Percentiles rank a stretch among this genome's conserved stretches.
These are phyloP conservation scores for Solanum dulcamara DNA, from an alignment of 257 asterid species.

Conservation along the genomic window DNA sequence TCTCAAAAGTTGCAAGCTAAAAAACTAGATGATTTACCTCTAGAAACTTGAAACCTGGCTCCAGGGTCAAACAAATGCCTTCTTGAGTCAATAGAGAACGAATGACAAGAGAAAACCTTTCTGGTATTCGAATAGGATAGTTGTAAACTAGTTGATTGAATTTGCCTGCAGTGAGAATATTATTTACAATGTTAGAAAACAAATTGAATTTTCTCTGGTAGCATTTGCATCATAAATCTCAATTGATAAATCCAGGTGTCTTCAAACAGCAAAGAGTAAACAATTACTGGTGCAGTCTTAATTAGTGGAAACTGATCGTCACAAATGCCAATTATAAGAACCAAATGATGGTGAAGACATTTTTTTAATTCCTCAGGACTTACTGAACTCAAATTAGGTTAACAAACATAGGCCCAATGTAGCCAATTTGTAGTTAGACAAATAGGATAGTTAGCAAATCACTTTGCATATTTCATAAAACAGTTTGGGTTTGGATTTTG, in stretches of 20 bases:
- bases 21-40: slow-evolving; percentile 48
- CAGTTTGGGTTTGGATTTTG: neutral
- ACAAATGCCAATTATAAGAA: neutral
- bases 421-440: neutral
- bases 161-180: slow-evolving; percentile 46
- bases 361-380: neutral
- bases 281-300: neutral
- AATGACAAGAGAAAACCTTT: slow-evolving; percentile 96
- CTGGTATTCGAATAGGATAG: slow-evolving; percentile 94
- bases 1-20: neutral
- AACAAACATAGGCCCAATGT: neutral
- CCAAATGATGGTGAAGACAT: neutral
- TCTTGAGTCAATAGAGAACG: slow-evolving; percentile 98
- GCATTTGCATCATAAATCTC: neutral
- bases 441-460: neutral
- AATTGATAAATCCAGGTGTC: neutral
- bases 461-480: neutral
- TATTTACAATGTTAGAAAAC: neutral
- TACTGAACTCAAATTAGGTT: neutral
- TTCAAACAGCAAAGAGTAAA: neutral
- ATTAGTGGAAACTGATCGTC: neutral
- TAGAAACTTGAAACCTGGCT: slow-evolving; percentile 89
- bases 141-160: slow-evolving; percentile 94
- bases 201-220: neutral
- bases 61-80: slow-evolving; percentile 93